Evolutionary conservation across 352 stramenopile species (phyloP), one percentile per base, ranked within the genome.

Genomic region (Pythium rishiriense): DNA sequence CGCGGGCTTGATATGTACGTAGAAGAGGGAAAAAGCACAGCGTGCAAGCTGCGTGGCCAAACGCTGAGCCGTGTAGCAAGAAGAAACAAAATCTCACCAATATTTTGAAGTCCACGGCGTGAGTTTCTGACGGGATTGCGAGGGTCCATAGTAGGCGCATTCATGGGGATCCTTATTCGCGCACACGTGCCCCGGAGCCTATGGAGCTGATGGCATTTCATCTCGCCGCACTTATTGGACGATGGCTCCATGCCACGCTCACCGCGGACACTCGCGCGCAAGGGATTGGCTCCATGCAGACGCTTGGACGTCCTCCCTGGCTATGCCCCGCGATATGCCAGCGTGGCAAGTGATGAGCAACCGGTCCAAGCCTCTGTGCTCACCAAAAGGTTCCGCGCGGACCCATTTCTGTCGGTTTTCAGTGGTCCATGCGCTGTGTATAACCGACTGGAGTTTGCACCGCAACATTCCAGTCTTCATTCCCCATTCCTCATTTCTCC

Each of bases 241-340:
- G 11, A 17, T 17, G 37, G 37, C 37, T 21, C 37, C 37, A 43
- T 6, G 37, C 37, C 37, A 43, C 37, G 37, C 37, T 21, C 37
- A 17, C 37, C 14, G n/a, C 14, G 37, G 37, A 43, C 10, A 4
- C 10, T 12, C 15, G 6, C 37, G 37, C 37, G 10, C 6, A 21
- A 4, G 1, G 11, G 37, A 68, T 68, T 68, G 61, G 61, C 19
- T 11, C 35, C 21, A 62, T 53, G 61, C 61, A 62, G 58, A 61
- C 61, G 49, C 37, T 49, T 58, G 25, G 19, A 6, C 19, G 37
- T 9, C 24, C 29, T 21, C 17, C 17, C 8, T 42, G 25, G 46
- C 22, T 28, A 55, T 26, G 21, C 15, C 4, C 37, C 5, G n/a
- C 42, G 42, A 41, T 29, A 51, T 51, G 54, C 58, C 46, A 58